Evolutionary conservation across 306 rosid species (phyloP).

Genomic region (Alnus rubra): DNA sequence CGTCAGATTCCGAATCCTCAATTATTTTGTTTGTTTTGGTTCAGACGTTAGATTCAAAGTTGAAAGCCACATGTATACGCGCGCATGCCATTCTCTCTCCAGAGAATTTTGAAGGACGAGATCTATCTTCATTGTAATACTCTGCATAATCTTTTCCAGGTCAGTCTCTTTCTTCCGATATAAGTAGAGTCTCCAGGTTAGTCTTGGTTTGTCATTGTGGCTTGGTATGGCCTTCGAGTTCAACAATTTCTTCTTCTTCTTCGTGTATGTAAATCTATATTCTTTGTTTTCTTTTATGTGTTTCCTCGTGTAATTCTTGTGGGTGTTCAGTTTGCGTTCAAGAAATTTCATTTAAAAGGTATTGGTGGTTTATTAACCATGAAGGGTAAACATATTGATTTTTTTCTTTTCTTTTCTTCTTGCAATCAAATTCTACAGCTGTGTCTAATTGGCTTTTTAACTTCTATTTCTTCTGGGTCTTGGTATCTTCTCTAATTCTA

Average conservation of each 20-base stretch:
- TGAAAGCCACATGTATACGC: not conserved
- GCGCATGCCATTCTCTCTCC: not conserved
- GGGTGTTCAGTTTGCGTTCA: not conserved
- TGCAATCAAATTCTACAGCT: not conserved
- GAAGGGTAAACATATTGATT: not conserved
- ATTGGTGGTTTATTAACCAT: not conserved
- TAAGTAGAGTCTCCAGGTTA: not conserved
- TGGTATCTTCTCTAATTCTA: not conserved
- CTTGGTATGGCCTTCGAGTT: not conserved
- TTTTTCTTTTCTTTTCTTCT: not conserved
- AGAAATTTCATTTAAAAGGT: not conserved
- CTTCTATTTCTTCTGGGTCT: not conserved
- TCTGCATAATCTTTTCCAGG: not conserved
- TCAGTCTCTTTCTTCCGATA: not conserved
- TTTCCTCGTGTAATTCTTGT: not conserved
- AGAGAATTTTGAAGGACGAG: not conserved
- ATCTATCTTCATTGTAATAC: not conserved
- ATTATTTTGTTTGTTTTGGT: not conserved
- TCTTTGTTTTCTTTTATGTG: not conserved
- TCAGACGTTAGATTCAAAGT: constrained; percentile 1
- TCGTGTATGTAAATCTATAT: not conserved
- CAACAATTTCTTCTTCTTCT: not conserved
- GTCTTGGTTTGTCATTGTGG: not conserved
- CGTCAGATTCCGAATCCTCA: constrained; percentile 1
- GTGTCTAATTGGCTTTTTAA: not conserved